Percentiles rank a stretch among this genome's conserved stretches.
Evolutionary conservation across 805 yeast genomes (phyloP).

Genomic region (Tetrapisispora iriomotensis): DNA sequence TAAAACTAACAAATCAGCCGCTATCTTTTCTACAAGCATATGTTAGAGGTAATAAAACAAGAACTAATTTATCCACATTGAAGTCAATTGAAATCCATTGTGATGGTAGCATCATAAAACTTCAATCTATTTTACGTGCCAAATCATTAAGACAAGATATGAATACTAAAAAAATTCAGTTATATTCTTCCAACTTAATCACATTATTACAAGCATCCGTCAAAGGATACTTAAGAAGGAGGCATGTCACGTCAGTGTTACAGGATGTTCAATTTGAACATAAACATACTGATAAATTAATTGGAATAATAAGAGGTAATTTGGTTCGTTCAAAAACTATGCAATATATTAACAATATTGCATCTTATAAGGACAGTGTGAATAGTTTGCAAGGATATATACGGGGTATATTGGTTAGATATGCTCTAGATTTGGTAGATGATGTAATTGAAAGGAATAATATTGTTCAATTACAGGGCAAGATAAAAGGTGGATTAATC

Average conservation of each 20-base stretch:
- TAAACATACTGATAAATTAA: conserved; percentile 4
- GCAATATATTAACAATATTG: not conserved
- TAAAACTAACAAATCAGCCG: conserved; percentile 7
- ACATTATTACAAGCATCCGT: no score
- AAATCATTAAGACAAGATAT: conserved; percentile 1
- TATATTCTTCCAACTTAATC: no score
- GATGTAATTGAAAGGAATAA: conserved; percentile 44
- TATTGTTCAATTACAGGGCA: conserved; percentile 41
- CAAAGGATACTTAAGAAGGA: conserved; percentile 30
- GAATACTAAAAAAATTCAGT: no score
- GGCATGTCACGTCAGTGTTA: not conserved
- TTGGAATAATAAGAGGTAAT: conserved; percentile 11
- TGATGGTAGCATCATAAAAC: not conserved
- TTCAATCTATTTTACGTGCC: conserved; percentile 23
- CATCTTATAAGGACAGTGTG: conserved; percentile 18
- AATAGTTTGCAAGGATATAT: conserved; percentile 45
- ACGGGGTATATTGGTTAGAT: conserved; percentile 56
- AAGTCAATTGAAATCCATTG: not conserved
- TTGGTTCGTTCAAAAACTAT: conserved; percentile 2
- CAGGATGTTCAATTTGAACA: conserved; percentile 22
- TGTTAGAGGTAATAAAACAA: conserved; percentile 6
- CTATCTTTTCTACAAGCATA: conserved; percentile 17
- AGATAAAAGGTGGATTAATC: conserved; percentile 38
- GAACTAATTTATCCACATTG: not conserved
- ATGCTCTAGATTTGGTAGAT: conserved; percentile 41